These are phyloP conservation scores for Massariosphaeria phaeospora DNA, from an alignment of 495 filamentous ascomycete genomes.

Conservation along the genomic window DNA sequence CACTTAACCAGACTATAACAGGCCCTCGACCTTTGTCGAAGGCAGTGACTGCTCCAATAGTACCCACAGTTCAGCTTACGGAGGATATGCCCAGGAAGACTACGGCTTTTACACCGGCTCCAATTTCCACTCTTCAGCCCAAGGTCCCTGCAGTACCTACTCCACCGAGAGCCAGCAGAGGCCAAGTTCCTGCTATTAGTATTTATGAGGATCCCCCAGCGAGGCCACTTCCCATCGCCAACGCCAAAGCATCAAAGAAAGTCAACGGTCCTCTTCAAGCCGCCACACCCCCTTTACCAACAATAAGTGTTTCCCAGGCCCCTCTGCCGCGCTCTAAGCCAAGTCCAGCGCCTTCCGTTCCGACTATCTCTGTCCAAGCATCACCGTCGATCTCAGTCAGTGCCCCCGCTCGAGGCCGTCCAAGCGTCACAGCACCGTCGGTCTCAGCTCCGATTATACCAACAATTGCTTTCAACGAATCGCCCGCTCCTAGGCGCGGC, in stretches of 20 bases:
- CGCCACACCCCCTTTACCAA: slow-evolving; percentile 31
- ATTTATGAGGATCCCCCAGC: slow-evolving; percentile 23
- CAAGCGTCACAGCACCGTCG: slow-evolving; percentile 23
- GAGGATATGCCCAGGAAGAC: neutral
- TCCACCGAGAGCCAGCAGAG: slow-evolving; percentile 11
- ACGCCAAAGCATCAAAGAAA: slow-evolving; percentile 20
- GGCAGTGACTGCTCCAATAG: slow-evolving; percentile 21
- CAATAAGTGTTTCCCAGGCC: slow-evolving; percentile 37
- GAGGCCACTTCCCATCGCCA: slow-evolving; percentile 14
- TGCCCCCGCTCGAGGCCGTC: slow-evolving; percentile 8
- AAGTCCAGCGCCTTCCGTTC: slow-evolving; percentile 41
- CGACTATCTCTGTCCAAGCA: slow-evolving; percentile 53
- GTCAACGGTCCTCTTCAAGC: slow-evolving; percentile 26
- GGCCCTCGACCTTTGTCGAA: slow-evolving; percentile 24
- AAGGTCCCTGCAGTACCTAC: slow-evolving; percentile 1
- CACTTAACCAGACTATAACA: neutral
- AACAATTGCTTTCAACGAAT: slow-evolving; percentile 27
- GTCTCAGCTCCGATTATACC: slow-evolving; percentile 29
- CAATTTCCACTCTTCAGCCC: slow-evolving; percentile 3
- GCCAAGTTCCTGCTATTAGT: slow-evolving; percentile 19
- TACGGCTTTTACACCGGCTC: neutral
- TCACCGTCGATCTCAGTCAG: slow-evolving; percentile 43
- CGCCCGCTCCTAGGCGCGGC: neutral
- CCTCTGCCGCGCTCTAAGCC: slow-evolving; percentile 34
- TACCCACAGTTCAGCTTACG: slow-evolving; percentile 21